These are phyloP conservation scores for Lactarius sp. DNA, from an alignment of 768 basidiomycete genomes.

Conservation along the genomic window DNA sequence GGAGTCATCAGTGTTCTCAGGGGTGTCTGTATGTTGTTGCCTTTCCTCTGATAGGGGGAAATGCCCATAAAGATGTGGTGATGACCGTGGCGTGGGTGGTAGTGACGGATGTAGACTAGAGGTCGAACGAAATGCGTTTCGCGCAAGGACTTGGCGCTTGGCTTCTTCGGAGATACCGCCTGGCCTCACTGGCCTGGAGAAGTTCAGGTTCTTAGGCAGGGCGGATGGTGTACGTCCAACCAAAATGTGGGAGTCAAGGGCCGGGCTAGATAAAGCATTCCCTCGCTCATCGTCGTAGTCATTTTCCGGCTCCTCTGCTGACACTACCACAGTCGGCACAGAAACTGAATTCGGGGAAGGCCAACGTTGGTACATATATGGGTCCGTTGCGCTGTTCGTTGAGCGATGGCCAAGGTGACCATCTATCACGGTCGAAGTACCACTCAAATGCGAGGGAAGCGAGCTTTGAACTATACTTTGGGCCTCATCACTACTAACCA, in stretches of 20 bases:
- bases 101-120: slow-evolving; percentile 5
- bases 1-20: background rate
- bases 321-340: slow-evolving; percentile 53
- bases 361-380: slow-evolving; percentile 23
- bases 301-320: slow-evolving; percentile 34
- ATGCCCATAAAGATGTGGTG: slow-evolving; percentile 1
- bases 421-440: background rate
- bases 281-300: background rate
- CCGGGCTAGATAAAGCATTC: slow-evolving; percentile 27
- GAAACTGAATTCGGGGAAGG: slow-evolving; percentile 21
- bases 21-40: background rate
- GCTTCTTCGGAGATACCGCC: slow-evolving; percentile 37
- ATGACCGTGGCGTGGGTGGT: slow-evolving; percentile 7
- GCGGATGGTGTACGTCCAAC: slow-evolving; percentile 41
- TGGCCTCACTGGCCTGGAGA: slow-evolving; percentile 57
- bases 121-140: slow-evolving; percentile 44
- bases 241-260: slow-evolving; percentile 18
- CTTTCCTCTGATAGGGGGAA: slow-evolving; percentile 14
- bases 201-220: slow-evolving; percentile 48
- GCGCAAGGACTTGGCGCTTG: slow-evolving; percentile 48
- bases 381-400: slow-evolving; percentile 18
- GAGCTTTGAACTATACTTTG: background rate
- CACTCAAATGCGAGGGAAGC: background rate
- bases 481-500: background rate
- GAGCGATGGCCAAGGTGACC: background rate